Evolutionary conservation across 495 filamentous ascomycete genomes (phyloP), one percentile per base, ranked within the genome.

Genomic region (Neurospora africana): DNA sequence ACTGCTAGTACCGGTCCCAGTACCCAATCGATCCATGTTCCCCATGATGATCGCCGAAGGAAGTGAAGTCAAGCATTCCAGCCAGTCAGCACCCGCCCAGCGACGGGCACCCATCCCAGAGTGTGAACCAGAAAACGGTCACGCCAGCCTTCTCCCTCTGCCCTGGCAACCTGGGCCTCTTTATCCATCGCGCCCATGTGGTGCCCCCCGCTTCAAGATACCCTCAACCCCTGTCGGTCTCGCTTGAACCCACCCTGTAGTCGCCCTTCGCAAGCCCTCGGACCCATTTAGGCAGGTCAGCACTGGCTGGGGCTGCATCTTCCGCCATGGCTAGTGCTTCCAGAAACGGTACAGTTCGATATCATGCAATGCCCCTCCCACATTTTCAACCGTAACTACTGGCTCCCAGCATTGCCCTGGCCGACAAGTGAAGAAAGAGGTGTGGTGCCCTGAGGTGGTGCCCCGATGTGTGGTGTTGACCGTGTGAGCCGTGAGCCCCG

Each of bases 281-380:
- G 65, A 67, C 79, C 78, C 74, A 76, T 80, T 81, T 81, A 79
- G 79, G 79, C 79, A 81, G 79, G 79, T 81, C 77, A 72, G 53
- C 72, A 68, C 74, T 76, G 68, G 41, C 69, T 76, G 76, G 73
- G 75, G 68, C 72, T 73, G 78, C 76, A 77, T 78, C 75, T 74
- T 76, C 77, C 74, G 75, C 71, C 75, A 75, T 78, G 69, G 70
- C 72, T 68, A 75, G 68, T 73, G 71, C 69, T 74, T 65, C 74
- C 74, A 74, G 72, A 73, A 74, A 70, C 44, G 71, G 69, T 70
- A 65, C 71, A 73, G 53, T 36, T 33, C 69, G 41, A 71, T 58
- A 71, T 58, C 21, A 67, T 33, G 40, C 38, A 30, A 61, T 30
- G 5, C 69, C 44, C 38, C 65, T 73, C 72, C 43, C 37, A 53